These are phyloP conservation scores for Bondarzewia mesenterica DNA, from an alignment of 1,284 basidiomycete genomes.

Conservation along the genomic window DNA sequence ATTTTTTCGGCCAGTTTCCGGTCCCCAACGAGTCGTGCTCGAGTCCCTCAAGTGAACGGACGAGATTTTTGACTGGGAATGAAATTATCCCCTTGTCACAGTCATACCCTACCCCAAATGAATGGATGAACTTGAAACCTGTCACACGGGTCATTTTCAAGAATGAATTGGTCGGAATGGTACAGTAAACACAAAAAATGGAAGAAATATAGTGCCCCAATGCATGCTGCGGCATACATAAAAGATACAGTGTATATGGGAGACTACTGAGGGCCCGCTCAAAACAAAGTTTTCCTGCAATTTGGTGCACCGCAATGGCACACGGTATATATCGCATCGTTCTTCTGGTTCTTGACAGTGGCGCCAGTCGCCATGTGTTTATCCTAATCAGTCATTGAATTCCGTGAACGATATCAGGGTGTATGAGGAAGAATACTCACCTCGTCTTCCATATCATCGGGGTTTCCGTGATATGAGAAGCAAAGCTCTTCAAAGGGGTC, in stretches of 20 bases:
- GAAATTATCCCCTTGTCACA: too few species aligned
- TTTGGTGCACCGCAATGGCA: conserved; percentile 41
- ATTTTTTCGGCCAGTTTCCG: too few species aligned
- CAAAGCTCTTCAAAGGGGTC: conserved; percentile 67
- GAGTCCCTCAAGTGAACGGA: too few species aligned
- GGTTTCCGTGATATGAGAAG: conserved; percentile 68
- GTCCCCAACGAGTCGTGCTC: too few species aligned
- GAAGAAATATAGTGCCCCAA: too few species aligned
- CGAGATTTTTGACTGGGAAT: too few species aligned
- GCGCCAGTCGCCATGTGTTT: conserved; percentile 7
- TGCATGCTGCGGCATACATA: too few species aligned
- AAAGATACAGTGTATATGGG: background rate
- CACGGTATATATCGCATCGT: conserved; percentile 37
- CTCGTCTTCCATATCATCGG: conserved; percentile 31
- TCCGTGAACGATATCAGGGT: background rate
- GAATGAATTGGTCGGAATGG: too few species aligned
- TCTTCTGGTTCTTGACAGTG: conserved; percentile 4
- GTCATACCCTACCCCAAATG: too few species aligned
- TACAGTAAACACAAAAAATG: too few species aligned
- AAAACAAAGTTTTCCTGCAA: conserved; percentile 24
- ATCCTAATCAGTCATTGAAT: conserved; percentile 5
- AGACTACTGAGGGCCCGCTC: background rate
- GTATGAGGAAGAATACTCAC: background rate
- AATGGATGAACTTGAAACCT: too few species aligned
- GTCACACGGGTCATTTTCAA: too few species aligned